Conservation (phyloP, 192 early-diverging fungal species). For the Podila epigama region DNA sequence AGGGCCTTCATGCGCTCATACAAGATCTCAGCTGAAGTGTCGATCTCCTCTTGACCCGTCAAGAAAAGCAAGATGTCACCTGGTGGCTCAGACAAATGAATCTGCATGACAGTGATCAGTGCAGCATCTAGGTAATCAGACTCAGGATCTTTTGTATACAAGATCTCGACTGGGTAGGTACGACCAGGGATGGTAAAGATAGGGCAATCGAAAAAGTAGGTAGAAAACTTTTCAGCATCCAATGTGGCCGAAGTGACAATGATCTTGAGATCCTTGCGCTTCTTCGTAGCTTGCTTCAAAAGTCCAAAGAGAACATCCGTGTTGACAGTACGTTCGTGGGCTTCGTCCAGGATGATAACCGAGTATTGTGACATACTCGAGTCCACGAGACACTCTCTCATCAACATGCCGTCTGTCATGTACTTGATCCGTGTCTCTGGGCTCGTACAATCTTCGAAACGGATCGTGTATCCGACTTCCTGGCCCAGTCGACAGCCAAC, state of each 20-base stretch:
- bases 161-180: slow-evolving; percentile 92
- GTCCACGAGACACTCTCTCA: slow-evolving; percentile 92
- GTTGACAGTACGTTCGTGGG: slow-evolving; percentile 95
- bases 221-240: slow-evolving; percentile 93
- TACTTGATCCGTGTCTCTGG: slow-evolving; percentile 93
- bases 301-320: slow-evolving; percentile 97
- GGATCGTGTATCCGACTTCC: slow-evolving; percentile 97
- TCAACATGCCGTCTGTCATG: slow-evolving; percentile 99
- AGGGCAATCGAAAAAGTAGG: slow-evolving; percentile 89
- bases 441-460: slow-evolving; percentile 98
- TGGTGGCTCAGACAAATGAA: slow-evolving; percentile 91
- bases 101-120: slow-evolving; percentile 95
- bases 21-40: slow-evolving; percentile 77
- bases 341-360: slow-evolving; percentile 97
- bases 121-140: slow-evolving; percentile 93
- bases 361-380: slow-evolving; percentile 84
- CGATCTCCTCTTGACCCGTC: slow-evolving; percentile 99
- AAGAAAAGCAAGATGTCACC: slow-evolving; percentile 96
- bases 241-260: slow-evolving; percentile 96
- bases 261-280: slow-evolving; percentile 89
- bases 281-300: slow-evolving; percentile 81
- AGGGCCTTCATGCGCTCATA: slow-evolving; percentile 77
- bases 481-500: slow-evolving; percentile 91
- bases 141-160: slow-evolving; percentile 96
- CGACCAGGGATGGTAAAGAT: slow-evolving; percentile 97